phyloP scores from a whole-genome alignment of 1,284 basidiomycete species.

The Lignosus rhinocerotis region DNA sequence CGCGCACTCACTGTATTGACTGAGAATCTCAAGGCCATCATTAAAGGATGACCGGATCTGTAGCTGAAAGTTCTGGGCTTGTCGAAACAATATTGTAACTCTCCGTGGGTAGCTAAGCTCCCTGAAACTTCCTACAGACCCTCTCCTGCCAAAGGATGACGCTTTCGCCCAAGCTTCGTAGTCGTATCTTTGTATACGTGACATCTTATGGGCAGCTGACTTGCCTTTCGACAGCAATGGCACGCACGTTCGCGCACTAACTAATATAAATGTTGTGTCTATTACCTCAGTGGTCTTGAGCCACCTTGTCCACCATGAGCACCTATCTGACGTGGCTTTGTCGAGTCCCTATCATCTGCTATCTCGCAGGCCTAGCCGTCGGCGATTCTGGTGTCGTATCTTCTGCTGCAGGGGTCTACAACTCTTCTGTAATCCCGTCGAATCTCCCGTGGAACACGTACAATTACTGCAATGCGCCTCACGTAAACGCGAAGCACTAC shows the following conservation, averaged over 20 bases:
- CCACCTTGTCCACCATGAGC: slow-evolving; percentile 3
- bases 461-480: slow-evolving; percentile 57
- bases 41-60: too few species aligned
- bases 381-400: slow-evolving; percentile 7
- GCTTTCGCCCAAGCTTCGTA: too few species aligned
- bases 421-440: slow-evolving; percentile 41
- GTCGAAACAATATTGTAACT: too few species aligned
- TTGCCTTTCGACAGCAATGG: neutral
- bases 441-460: slow-evolving; percentile 50
- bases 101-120: too few species aligned
- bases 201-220: slow-evolving; percentile 6
- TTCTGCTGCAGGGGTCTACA: slow-evolving; percentile 25
- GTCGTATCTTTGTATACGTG: neutral
- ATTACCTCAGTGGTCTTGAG: neutral
- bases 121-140: too few species aligned
- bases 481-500: slow-evolving; percentile 36
- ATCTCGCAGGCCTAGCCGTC: neutral
- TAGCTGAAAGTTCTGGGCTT: too few species aligned
- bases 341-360: slow-evolving; percentile 5
- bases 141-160: too few species aligned
- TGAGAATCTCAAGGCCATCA: too few species aligned
- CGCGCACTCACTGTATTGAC: too few species aligned
- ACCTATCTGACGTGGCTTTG: slow-evolving; percentile 1
- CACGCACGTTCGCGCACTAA: neutral
- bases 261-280: neutral